Percentiles rank a stretch among this genome's conserved stretches.
Conservation (phyloP, 306 rosid species). For the Acacia confusa region DNA sequence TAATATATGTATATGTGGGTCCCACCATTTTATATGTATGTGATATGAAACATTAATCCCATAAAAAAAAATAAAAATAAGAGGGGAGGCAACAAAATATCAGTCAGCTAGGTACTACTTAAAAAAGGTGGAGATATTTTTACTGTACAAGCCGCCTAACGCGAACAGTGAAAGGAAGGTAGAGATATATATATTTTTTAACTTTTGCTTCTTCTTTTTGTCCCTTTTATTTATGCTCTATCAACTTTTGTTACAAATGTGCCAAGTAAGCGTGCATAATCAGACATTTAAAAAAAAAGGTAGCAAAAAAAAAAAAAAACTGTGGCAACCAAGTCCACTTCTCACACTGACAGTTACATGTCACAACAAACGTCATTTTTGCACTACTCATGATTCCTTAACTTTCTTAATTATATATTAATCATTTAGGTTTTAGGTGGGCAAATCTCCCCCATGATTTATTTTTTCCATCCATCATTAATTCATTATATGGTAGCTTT, state of each 20-base stretch:
- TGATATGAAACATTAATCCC: too few species aligned
- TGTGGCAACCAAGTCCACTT: conserved; percentile 51
- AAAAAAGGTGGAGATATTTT: too few species aligned
- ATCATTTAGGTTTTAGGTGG: neutral
- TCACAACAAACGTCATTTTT: neutral
- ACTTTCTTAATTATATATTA: conserved; percentile 21
- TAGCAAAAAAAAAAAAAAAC: neutral
- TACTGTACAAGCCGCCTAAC: conserved; percentile 17
- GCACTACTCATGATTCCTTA: neutral
- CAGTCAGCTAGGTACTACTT: neutral
- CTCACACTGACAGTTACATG: conserved; percentile 23
- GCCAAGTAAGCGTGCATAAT: conserved; percentile 11
- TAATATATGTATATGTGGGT: too few species aligned
- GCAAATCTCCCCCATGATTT: neutral
- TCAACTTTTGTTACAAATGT: conserved; percentile 19
- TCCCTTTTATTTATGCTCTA: neutral
- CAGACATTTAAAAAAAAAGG: conserved; percentile 41
- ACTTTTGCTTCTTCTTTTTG: neutral
- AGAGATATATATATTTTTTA: conserved; percentile 38
- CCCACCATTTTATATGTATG: too few species aligned
- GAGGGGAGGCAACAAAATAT: conserved; percentile 26
- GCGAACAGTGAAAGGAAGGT: conserved; percentile 14
- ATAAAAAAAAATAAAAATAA: too few species aligned
- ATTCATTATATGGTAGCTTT: too few species aligned
- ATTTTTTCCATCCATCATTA: too few species aligned